phyloP scores from a whole-genome alignment of 2,329 filamentous ascomycete species.

The Botrytis galanthina region DNA sequence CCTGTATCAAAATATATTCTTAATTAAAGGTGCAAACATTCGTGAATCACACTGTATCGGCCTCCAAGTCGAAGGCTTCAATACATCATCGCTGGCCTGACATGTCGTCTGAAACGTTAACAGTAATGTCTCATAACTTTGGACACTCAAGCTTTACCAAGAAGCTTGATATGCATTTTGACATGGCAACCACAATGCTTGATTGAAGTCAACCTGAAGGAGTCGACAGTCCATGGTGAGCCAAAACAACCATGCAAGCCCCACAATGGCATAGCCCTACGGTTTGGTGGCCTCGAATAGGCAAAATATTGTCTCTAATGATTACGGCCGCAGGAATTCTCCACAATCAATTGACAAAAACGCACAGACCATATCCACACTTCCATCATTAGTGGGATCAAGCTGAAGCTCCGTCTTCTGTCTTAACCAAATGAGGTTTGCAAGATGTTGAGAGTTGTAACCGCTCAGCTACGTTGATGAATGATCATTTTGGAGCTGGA shows the following conservation, averaged over 20 bases:
- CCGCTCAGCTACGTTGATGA: not conserved
- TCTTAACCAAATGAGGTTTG: constrained; percentile 5
- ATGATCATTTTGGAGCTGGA: not conserved
- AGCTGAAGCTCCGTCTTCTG: not conserved
- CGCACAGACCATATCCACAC: not conserved
- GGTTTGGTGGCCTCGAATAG: not conserved
- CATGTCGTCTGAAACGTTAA: not conserved
- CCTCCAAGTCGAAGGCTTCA: not conserved
- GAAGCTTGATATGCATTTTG: not conserved
- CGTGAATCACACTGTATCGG: not conserved
- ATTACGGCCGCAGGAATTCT: not conserved
- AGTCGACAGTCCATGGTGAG: not conserved
- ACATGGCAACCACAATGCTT: not conserved
- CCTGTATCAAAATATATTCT: not conserved
- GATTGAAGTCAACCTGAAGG: not conserved
- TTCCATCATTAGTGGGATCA: not conserved
- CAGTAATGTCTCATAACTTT: not conserved
- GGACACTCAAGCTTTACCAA: not conserved
- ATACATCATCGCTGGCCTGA: not conserved
- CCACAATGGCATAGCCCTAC: not conserved
- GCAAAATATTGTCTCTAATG: not conserved
- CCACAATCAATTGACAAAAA: not conserved
- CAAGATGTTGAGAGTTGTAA: constrained; percentile 6
- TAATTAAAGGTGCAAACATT: not conserved
- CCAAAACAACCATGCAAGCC: not conserved